Percentiles rank a stretch among this genome's conserved stretches.
Conservation (phyloP, 495 filamentous ascomycete genomes). For the Hyaloscypha variabilis region DNA sequence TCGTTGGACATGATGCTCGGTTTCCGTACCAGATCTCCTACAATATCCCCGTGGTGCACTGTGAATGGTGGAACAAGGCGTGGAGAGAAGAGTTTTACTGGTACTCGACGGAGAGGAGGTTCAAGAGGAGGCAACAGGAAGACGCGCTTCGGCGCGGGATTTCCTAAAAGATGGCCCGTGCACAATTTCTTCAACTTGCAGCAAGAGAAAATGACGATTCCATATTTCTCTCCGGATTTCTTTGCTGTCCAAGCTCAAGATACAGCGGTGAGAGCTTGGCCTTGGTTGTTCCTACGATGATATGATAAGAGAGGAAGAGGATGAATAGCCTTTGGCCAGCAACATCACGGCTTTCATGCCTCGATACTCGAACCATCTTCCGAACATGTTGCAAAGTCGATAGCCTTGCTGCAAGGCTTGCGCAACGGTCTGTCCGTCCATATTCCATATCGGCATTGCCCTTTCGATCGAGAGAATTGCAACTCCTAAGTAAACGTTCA, state of each 20-base stretch:
- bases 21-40: not conserved
- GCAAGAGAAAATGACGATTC: not conserved
- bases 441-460: slow-evolving; percentile 18
- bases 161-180: slow-evolving; percentile 5
- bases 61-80: not conserved
- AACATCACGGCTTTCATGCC: slow-evolving; percentile 24
- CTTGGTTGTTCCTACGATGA: slow-evolving; percentile 19
- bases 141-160: slow-evolving; percentile 17
- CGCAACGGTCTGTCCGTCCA: slow-evolving; percentile 13
- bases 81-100: not conserved
- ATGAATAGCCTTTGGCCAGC: slow-evolving; percentile 32
- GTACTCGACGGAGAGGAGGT: too few species aligned
- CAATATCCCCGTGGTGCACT: not conserved
- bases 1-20: slow-evolving; percentile 24
- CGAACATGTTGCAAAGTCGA: slow-evolving; percentile 27
- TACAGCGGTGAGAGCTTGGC: not conserved
- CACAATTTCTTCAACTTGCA: not conserved
- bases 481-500: not conserved
- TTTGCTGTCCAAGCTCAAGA: not conserved
- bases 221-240: not conserved
- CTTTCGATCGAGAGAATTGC: slow-evolving; percentile 4
- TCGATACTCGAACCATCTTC: slow-evolving; percentile 21
- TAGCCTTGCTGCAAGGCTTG: slow-evolving; percentile 25
- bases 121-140: slow-evolving; percentile 18
- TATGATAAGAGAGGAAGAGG: slow-evolving; percentile 12